Base-by-base conservation (phyloP, 75 land plant genomes). In the Pinus albicaulis region DNA sequence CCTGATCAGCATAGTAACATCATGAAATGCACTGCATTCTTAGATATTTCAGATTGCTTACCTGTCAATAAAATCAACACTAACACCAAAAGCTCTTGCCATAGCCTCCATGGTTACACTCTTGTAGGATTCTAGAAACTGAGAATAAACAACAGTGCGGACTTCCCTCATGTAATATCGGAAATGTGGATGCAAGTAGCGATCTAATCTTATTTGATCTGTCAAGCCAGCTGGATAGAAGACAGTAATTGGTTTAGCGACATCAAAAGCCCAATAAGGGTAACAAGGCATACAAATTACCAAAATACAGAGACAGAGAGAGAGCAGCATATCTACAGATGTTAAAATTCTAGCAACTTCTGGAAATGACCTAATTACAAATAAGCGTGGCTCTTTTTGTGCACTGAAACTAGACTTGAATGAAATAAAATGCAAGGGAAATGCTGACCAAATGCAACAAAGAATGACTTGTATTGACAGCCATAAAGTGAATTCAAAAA, bases 81-180 rank as follows among this genome's bases (percentile, higher is more conserved):
- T 87, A 2, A 97, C 98, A 20, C 99, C 99, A 88, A 97, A 97
- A 12, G 99, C 92, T 74, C 83, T 90, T 15, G 99, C 99, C 99
- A 97, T 97, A 48, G 99, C 99, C 72, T 97, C 99, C 89, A 97
- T 94, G 3, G 99, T 97, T 36, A 97, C 99, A 80, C 99, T 97
- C 77, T 97, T 94, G 80, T 97, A 97, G 13, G 99, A 94, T 80
- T 97, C 99, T 79, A 97, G 82, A 76, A 94, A 97, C 80, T 97
- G 99, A 3, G 98, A 92, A 77, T 97, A 97, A 7, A 93, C 99
- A 4, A 97, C 99, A 3, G 86, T 82, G 57, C 98, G 88, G 36
- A 94, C 89, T 75, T 97, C 99, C 77, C 99, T 90, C 99, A 97
- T 97, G 87, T 94, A 97, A 80, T 87, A 97, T 13, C 99, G 90